Base-by-base conservation (phyloP, 345 rosid species). In the Aquilaria sinensis region DNA sequence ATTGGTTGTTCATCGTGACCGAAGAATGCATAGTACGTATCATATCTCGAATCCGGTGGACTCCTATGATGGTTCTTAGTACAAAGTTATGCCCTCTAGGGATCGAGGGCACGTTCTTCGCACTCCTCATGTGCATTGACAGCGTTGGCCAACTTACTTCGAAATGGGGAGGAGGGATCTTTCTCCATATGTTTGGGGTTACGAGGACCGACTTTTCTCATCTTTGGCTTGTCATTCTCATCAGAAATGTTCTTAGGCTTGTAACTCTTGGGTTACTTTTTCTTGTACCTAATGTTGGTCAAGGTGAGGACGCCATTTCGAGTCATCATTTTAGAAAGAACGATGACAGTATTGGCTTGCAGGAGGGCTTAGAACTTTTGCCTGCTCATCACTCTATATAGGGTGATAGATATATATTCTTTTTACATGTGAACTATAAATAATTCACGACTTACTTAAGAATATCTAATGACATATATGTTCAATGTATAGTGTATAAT, bases 31-130 rank as follows among this genome's bases (percentile, higher is more conserved):
- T 88, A 43, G 63, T 87, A 2, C 77, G 77, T 54, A 74, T 87
- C 34, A 70, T 90, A 51, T 76, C 71, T 64, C 72, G 81, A 75
- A 79, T 90, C 67, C 58, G 82, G 72, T 87, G 95, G 97, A 90
- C 81, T 56, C 97, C 90, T 0, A 90, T 90, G 92, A 71, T 87
- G 2, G 84, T 90, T 13, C 69, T 90, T 16, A 87, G 90, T 74
- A 85, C 92, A 5, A 66, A 79, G 72, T 85, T 90, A 2, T 88
- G 96, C 68, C 96, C 96, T 67, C 50, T 77, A 31, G 92, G 97
- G 63, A 90, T 85, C 15, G 92, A 87, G 66, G 97, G 96, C 47
- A 85, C 92, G 1, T 85, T 90, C 50, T 87, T 83, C 50, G 97
- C 92, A 51, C 76, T 90, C 33, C 57, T 87, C 31, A 90, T 83